phyloP scores from a whole-genome alignment of 257 asterid species.

The Nyctanthes arbortristis region DNA sequence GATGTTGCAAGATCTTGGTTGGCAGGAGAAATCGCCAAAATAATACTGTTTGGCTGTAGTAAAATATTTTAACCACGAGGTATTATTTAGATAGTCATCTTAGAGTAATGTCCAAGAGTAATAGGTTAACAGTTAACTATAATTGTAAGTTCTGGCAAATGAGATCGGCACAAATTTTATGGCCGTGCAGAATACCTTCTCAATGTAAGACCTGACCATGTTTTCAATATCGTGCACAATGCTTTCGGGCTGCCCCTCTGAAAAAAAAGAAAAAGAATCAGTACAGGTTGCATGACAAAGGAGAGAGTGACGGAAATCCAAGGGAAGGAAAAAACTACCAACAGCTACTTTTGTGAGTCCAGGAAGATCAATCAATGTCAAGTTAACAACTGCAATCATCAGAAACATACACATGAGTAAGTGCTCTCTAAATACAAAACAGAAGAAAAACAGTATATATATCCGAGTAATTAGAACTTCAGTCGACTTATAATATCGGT shows the following conservation, averaged over 20 bases:
- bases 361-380: slow-evolving; percentile 96
- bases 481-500: background rate
- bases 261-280: slow-evolving; percentile 25
- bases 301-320: slow-evolving; percentile 6
- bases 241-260: slow-evolving; percentile 97
- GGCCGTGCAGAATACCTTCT: slow-evolving; percentile 60
- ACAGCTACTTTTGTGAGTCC: slow-evolving; percentile 98
- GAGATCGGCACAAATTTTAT: background rate
- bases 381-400: slow-evolving; percentile 79
- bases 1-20: slow-evolving; percentile 96
- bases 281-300: background rate
- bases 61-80: slow-evolving; percentile 8
- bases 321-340: slow-evolving; percentile 58
- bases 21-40: slow-evolving; percentile 93
- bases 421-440: slow-evolving; percentile 24
- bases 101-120: slow-evolving; percentile 2
- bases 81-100: slow-evolving; percentile 11
- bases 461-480: slow-evolving; percentile 8
- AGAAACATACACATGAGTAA: slow-evolving; percentile 22
- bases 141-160: background rate
- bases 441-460: slow-evolving; percentile 3
- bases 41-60: slow-evolving; percentile 85
- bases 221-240: slow-evolving; percentile 86
- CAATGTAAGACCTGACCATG: slow-evolving; percentile 93
- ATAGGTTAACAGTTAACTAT: background rate